These are phyloP conservation scores for Arthrocladium fulminans DNA, from an alignment of 2,329 filamentous ascomycete species.

Conservation along the genomic window DNA sequence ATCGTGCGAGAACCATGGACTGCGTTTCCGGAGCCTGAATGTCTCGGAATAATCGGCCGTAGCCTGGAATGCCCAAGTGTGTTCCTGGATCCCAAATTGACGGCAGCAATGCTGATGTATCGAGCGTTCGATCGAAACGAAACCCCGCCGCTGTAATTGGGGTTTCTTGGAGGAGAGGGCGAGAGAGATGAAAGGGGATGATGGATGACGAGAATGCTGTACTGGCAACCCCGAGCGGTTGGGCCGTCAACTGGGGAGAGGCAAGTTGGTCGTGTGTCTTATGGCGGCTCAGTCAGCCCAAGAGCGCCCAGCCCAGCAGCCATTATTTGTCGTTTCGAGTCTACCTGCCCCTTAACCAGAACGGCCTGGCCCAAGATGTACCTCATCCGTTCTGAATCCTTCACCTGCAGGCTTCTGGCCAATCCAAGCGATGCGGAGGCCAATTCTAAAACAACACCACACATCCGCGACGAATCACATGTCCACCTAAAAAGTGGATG, in stretches of 20 bases:
- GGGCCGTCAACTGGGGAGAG: no score
- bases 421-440: slow-evolving; percentile 1
- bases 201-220: no score
- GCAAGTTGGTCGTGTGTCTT: no score
- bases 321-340: no score
- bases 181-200: background rate
- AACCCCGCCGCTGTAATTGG: no score
- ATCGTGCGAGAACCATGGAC: background rate
- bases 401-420: background rate
- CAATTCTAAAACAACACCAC: slow-evolving; percentile 3
- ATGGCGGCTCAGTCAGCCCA: no score
- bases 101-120: background rate
- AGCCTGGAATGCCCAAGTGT: no score
- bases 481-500: slow-evolving; percentile 5
- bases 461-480: slow-evolving; percentile 6
- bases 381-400: slow-evolving; percentile 10
- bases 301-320: no score
- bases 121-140: background rate
- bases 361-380: slow-evolving; percentile 6
- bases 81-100: no score
- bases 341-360: slow-evolving; percentile 7
- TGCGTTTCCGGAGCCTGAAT: background rate
- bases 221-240: no score
- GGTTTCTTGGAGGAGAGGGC: background rate
- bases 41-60: no score